phyloP scores from a whole-genome alignment of 352 stramenopile genomes.

The Phytophthora crassamura region DNA sequence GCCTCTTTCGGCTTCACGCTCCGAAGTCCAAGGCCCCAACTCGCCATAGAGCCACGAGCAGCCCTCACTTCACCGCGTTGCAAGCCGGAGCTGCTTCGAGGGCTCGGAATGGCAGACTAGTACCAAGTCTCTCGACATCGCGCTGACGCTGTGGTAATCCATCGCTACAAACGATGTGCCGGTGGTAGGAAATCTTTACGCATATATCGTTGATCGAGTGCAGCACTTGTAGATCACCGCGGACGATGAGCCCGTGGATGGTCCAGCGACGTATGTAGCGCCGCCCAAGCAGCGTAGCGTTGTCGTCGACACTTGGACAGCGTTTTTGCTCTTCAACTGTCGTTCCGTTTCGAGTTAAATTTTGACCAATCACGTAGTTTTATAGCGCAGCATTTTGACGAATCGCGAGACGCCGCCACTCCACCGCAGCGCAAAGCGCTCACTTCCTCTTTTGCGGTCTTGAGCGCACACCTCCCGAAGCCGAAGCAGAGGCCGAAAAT shows the following conservation, averaged over 20 bases:
- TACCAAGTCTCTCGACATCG: background rate
- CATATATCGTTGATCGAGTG: too few relatives aligned
- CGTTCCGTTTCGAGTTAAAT: constrained; percentile 24
- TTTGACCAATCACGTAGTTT: constrained; percentile 27
- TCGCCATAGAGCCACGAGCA: constrained; percentile 12
- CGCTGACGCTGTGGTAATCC: background rate
- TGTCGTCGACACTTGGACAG: constrained; percentile 13
- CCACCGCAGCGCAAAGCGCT: constrained; percentile 11
- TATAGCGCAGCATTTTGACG: constrained; percentile 14
- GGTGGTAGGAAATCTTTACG: background rate
- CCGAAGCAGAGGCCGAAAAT: constrained; percentile 19
- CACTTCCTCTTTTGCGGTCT: constrained; percentile 55
- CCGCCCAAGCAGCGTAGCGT: constrained; percentile 24
- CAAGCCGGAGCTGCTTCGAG: background rate
- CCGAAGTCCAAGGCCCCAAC: background rate
- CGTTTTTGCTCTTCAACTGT: constrained; percentile 18
- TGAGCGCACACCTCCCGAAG: constrained; percentile 22
- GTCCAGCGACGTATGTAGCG: constrained; percentile 1
- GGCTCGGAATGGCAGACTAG: too few relatives aligned
- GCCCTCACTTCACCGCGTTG: constrained; percentile 22
- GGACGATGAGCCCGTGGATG: constrained; percentile 21
- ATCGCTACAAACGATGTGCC: too few relatives aligned
- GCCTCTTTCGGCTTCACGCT: constrained; percentile 22
- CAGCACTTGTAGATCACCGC: background rate
- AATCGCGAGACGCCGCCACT: constrained; percentile 8